Conservation (phyloP, 1,284 basidiomycete genomes). For the Leccinum griseonigrum region DNA sequence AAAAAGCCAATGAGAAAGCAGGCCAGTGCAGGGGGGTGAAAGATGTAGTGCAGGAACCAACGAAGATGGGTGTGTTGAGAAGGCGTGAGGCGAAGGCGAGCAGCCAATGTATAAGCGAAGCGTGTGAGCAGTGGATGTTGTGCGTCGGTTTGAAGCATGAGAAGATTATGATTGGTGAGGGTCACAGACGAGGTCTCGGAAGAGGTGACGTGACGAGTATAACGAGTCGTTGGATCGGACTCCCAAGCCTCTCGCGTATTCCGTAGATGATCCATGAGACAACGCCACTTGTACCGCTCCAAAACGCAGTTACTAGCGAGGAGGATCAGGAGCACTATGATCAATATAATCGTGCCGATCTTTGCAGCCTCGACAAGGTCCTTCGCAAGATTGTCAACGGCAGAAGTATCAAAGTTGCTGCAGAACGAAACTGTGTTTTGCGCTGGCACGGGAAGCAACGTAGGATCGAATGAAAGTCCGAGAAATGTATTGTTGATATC, state of each 20-base stretch:
- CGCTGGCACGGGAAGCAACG: conserved; percentile 71
- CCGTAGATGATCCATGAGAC: conserved; percentile 60
- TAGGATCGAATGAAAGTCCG: conserved; percentile 66
- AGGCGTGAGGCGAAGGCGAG: conserved; percentile 51
- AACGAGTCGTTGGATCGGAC: conserved; percentile 61
- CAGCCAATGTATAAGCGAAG: conserved; percentile 54
- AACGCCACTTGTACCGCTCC: conserved; percentile 82
- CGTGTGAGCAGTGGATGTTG: conserved; percentile 70
- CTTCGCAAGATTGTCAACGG: conserved; percentile 79
- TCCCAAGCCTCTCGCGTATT: conserved; percentile 73
- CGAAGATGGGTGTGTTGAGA: conserved; percentile 61
- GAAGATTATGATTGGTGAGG: conserved; percentile 71
- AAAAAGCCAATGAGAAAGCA: conserved; percentile 89
- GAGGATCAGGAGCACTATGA: conserved; percentile 60
- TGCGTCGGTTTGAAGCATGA: conserved; percentile 65
- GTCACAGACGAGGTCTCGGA: conserved; percentile 49
- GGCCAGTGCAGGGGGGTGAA: conserved; percentile 86
- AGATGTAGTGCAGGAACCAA: conserved; percentile 88
- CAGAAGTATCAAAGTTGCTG: conserved; percentile 70
- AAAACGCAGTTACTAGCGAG: conserved; percentile 63
- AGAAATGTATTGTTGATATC: conserved; percentile 86
- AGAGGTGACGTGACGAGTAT: conserved; percentile 28
- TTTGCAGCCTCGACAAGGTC: conserved; percentile 76
- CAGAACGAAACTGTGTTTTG: conserved; percentile 70
- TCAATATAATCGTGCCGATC: conserved; percentile 72